phyloP scores from a whole-genome alignment of 1,284 basidiomycete genomes.

The Exobasidium cylindrosporum region DNA sequence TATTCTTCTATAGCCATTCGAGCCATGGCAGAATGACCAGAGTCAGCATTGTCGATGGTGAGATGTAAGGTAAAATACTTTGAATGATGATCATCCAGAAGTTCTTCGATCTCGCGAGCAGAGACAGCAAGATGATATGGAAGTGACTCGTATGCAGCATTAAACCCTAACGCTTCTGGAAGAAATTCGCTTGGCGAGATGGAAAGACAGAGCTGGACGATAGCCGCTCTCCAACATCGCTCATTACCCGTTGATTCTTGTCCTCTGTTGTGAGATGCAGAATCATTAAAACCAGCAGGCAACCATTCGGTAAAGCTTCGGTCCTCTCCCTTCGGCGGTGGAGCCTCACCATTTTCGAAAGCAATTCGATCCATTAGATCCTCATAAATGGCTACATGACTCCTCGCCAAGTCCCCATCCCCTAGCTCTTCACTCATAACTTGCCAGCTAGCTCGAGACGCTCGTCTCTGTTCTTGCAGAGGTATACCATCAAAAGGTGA shows the following conservation, averaged over 20 bases:
- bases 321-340: constrained; percentile 14
- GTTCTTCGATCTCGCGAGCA: constrained; percentile 45
- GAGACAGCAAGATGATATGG: constrained; percentile 52
- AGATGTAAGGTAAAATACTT: constrained; percentile 54
- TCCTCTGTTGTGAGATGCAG: constrained; percentile 31
- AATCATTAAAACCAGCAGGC: constrained; percentile 26
- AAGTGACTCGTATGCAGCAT: constrained; percentile 51
- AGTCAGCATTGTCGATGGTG: constrained; percentile 51
- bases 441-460: constrained; percentile 50
- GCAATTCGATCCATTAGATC: constrained; percentile 29
- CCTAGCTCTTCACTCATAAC: constrained; percentile 55
- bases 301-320: constrained; percentile 16
- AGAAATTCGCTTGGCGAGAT: too few relatives aligned
- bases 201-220: too few relatives aligned
- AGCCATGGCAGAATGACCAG: constrained; percentile 52
- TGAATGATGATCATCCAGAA: constrained; percentile 38
- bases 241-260: constrained; percentile 30
- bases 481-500: too few relatives aligned
- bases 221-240: constrained; percentile 48
- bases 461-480: constrained; percentile 28
- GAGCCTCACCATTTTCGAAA: background rate
- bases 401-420: constrained; percentile 50
- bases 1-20: constrained; percentile 41
- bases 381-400: constrained; percentile 48
- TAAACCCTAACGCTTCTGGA: too few relatives aligned